Evolutionary conservation across 768 basidiomycete genomes (phyloP).

Genomic region (Pisolithus albus): DNA sequence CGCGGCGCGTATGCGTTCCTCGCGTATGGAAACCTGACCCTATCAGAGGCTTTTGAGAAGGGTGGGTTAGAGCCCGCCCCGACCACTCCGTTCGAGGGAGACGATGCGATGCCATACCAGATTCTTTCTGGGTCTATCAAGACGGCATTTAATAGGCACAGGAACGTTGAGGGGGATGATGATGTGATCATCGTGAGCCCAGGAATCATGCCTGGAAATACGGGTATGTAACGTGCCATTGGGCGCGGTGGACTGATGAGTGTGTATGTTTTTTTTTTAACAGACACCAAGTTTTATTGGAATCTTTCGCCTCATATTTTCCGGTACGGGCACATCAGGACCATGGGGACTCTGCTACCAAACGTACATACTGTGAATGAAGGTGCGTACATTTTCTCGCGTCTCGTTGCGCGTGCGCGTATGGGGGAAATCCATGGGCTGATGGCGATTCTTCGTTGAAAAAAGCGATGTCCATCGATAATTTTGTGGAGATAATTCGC

Average conservation of each 20-base stretch:
- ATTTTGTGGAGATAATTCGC: slow-evolving; percentile 56
- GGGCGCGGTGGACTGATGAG: too few species aligned
- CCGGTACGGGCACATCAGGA: slow-evolving; percentile 47
- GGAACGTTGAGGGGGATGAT: slow-evolving; percentile 29
- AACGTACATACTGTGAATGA: slow-evolving; percentile 68
- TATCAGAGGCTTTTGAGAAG: slow-evolving; percentile 42
- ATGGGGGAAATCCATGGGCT: not conserved
- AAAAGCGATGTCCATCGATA: slow-evolving; percentile 42
- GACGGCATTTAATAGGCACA: slow-evolving; percentile 48
- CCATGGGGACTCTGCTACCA: slow-evolving; percentile 16
- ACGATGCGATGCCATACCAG: slow-evolving; percentile 32
- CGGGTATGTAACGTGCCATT: slow-evolving; percentile 20
- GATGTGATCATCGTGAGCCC: slow-evolving; percentile 38
- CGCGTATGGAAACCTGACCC: slow-evolving; percentile 39
- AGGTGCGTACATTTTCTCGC: slow-evolving; percentile 35
- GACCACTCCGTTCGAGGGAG: slow-evolving; percentile 38
- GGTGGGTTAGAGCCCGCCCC: slow-evolving; percentile 59
- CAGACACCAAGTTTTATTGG: slow-evolving; percentile 46
- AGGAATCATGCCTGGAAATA: slow-evolving; percentile 56
- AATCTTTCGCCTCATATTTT: slow-evolving; percentile 52
- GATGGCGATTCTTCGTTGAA: not conserved
- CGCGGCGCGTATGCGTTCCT: slow-evolving; percentile 2
- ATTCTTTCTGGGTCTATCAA: slow-evolving; percentile 62
- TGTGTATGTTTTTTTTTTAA: not conserved
- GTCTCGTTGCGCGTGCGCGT: not conserved